phyloP scores from a whole-genome alignment of 2,329 filamentous ascomycete species.

The Metarhizium guizhouense region DNA sequence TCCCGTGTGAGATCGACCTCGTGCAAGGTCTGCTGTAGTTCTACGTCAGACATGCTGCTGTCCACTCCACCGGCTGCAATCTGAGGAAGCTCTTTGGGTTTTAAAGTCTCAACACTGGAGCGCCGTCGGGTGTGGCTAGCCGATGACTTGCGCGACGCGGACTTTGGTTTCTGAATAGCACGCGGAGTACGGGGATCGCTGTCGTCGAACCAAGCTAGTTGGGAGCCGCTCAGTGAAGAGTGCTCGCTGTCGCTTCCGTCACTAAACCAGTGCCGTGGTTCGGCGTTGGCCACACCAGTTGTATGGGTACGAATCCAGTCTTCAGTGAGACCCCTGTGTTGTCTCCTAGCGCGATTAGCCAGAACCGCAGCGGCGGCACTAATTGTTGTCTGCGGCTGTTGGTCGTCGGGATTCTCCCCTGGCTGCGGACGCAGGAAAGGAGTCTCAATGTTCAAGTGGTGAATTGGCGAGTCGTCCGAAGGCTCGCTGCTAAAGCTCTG shows the following conservation, averaged over 20 bases:
- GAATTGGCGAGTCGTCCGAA: conserved; percentile 52
- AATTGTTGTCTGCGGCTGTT: conserved; percentile 22
- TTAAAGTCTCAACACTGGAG: conserved; percentile 50
- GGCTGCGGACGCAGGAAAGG: conserved; percentile 53
- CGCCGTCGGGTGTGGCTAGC: conserved; percentile 35
- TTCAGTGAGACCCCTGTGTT: conserved; percentile 59
- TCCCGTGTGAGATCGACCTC: conserved; percentile 8
- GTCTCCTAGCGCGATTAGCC: conserved; percentile 52
- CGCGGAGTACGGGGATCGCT: conserved; percentile 39
- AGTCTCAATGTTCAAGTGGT: conserved; percentile 52
- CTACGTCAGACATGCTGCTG: conserved; percentile 23
- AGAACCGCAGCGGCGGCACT: conserved; percentile 54
- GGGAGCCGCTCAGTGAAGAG: conserved; percentile 64
- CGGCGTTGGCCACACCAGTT: conserved; percentile 58
- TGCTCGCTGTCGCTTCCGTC: conserved; percentile 63
- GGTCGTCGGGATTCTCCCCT: conserved; percentile 24
- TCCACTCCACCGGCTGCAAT: conserved; percentile 3
- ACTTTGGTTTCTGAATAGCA: conserved; percentile 19
- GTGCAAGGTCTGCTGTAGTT: conserved; percentile 6
- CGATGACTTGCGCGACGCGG: conserved; percentile 10
- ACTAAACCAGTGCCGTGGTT: conserved; percentile 75
- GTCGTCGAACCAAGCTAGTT: conserved; percentile 44
- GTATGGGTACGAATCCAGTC: conserved; percentile 83
- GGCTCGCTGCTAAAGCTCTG: conserved; percentile 48
- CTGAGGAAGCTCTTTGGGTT: conserved; percentile 20